Base-by-base conservation (phyloP, 2,329 filamentous ascomycete genomes). In the Trichothecium roseum region DNA sequence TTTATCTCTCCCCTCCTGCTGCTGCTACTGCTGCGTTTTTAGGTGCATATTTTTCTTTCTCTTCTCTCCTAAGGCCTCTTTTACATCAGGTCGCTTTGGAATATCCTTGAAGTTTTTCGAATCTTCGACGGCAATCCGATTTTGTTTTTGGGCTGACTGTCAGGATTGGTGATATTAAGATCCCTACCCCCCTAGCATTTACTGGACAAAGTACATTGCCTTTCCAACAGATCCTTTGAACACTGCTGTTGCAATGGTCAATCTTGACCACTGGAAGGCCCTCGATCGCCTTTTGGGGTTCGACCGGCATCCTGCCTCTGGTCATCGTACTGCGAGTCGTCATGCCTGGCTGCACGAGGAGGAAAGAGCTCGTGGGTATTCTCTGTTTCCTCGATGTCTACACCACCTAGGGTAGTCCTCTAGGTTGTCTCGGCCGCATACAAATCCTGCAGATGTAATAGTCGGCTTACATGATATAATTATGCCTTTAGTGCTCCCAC, bases 401-500 rank as follows among this genome's bases (percentile, higher is more conserved):
- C 14, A 10, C 15, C 13, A 24, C 16, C 15, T 5, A 14, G 5
- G n/a, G n/a, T 18, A 14, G 18, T n/a, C 31, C 15, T 33, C 14
- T 10, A 16, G 8, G 18, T 16, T 13, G 6, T 14, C 5, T n/a
- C 24, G 13, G 18, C 3, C 13, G 15, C 7, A 17, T 17, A 18
- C 16, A n/a, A 9, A 18, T 20, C 8, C 31, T 18, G 9, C 31
- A 33, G 20, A 20, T 9, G 16, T 32, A 5, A 17, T 8, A 17
- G 16, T 15, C n/a, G n/a, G 6, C 14, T 13, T 7, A 32, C 12
- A 26, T 28, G n/a, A 12, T 24, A 20, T 40, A 12, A 37, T 18
- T 6, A 4, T 27, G 26, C 40, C 8, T 32, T 13, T 40, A 84
- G 79, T 88, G 12, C 72, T 88, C 3, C 81, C 82, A 2, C 66